Base-by-base conservation (phyloP, 768 basidiomycete genomes). In the Calocera cornea region DNA sequence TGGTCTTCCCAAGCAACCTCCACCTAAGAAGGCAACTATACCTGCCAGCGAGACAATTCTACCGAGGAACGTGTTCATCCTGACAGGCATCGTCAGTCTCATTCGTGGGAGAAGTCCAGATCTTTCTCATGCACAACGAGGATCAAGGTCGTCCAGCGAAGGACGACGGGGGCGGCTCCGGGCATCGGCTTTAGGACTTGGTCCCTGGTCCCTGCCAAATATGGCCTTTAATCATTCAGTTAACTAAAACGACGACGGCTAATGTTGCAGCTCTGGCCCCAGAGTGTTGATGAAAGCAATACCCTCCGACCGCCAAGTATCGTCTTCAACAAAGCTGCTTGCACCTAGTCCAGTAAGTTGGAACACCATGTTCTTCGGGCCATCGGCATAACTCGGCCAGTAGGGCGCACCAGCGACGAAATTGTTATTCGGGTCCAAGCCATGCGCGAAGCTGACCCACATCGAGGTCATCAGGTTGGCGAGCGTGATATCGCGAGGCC, bases 391-490 rank as follows among this genome's bases (percentile, higher is more conserved):
- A 34, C 67, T 64, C 14, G 70, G 70, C 70, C 70, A 71, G 31
- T 27, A 31, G 27, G 50, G 33, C n/a, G 40, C 40, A 19, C 34
- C 67, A 2, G 38, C 27, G 16, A 71, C 70, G 68, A 27, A 47
- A 63, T 69, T 47, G 41, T 69, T 68, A 67, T 71, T 71, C 24
- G 70, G 70, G 31, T 65, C 63, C 0, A 31, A 31, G 66, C 50
- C 64, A 66, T 70, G 65, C 38, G 70, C 68, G 67, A 70, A 72
- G 22, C 63, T 66, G 31, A 68, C 31, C 68, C 67, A 70, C 49
- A 67, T 66, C 44, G 66, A 65, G 11, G 49, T 60, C 41, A 70
- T 68, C 19, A 70, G 65, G 3, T 66, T 41, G 11, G 69, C 54
- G 14, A 69, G 54, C n/a, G 67, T 68, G 41, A 66, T 36, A 33